These are phyloP conservation scores for Ogataea kodamae DNA, from an alignment of 805 yeast genomes.

Conservation along the genomic window DNA sequence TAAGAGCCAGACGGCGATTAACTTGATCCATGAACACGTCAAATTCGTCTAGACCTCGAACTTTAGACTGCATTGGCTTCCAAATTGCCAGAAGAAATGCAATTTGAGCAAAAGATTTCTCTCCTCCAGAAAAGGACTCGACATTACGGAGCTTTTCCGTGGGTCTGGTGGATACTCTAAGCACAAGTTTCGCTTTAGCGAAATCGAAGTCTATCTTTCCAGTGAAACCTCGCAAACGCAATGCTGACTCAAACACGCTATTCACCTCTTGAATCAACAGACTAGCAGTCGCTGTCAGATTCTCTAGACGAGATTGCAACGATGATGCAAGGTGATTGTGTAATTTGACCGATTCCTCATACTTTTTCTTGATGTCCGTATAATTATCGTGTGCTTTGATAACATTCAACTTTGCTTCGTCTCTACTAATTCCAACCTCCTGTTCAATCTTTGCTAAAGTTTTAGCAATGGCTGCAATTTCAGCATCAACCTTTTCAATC, in stretches of 20 bases:
- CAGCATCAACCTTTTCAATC: conserved; percentile 45
- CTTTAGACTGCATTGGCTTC: conserved; percentile 84
- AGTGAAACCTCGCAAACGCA: conserved; percentile 64
- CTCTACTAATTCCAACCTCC: conserved; percentile 51
- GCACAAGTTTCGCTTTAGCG: conserved; percentile 44
- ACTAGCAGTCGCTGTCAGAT: conserved; percentile 39
- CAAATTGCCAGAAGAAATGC: conserved; percentile 85
- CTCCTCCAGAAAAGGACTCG: conserved; percentile 92
- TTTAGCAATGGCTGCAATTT: conserved; percentile 43
- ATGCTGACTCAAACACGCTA: conserved; percentile 53
- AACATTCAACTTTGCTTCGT: conserved; percentile 49
- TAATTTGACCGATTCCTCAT: conserved; percentile 32
- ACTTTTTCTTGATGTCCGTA: conserved; percentile 40
- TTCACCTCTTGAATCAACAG: conserved; percentile 47
- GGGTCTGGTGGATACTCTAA: conserved; percentile 59
- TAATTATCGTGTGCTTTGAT: conserved; percentile 41
- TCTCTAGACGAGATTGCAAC: conserved; percentile 40
- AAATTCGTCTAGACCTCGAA: conserved; percentile 91
- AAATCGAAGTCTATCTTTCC: conserved; percentile 70
- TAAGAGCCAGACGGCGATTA: conserved; percentile 76
- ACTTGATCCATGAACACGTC: conserved; percentile 98
- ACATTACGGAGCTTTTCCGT: conserved; percentile 62
- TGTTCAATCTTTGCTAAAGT: conserved; percentile 51
- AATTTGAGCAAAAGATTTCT: conserved; percentile 89
- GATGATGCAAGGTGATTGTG: conserved; percentile 34